Percentiles rank a stretch among this genome's conserved stretches.
phyloP scores from a whole-genome alignment of 345 rosid genomes.

The Pistacia vera region DNA sequence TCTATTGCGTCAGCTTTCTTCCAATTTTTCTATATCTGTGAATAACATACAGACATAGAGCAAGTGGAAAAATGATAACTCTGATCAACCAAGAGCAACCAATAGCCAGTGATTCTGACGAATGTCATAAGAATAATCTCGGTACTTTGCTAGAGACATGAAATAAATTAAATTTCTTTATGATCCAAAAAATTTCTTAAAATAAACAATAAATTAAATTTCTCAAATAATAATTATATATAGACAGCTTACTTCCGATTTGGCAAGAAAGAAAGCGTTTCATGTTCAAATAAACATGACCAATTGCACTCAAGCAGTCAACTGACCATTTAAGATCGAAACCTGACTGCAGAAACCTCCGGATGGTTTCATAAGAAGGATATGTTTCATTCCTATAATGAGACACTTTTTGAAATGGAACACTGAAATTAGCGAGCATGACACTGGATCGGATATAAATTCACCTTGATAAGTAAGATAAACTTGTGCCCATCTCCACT shows the following conservation, averaged over 20 bases:
- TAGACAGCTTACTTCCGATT: too few relatives aligned
- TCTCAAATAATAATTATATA: too few relatives aligned
- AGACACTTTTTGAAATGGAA: slow-evolving; percentile 13
- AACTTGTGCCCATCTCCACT: slow-evolving; percentile 23
- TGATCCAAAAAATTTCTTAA: too few relatives aligned
- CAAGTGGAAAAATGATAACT: too few relatives aligned
- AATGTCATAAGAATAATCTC: too few relatives aligned
- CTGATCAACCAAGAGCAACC: too few relatives aligned
- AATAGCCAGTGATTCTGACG: too few relatives aligned
- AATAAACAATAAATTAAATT: too few relatives aligned
- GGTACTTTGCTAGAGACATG: too few relatives aligned
- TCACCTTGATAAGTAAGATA: slow-evolving; percentile 26
- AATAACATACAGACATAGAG: background rate
- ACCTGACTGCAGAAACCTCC: slow-evolving; percentile 32
- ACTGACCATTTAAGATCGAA: slow-evolving; percentile 38
- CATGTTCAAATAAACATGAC: too few relatives aligned
- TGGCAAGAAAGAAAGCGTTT: too few relatives aligned
- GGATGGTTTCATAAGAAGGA: slow-evolving; percentile 31
- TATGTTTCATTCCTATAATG: slow-evolving; percentile 19
- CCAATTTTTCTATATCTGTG: background rate
- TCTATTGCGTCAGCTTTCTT: background rate
- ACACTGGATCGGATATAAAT: slow-evolving; percentile 18
- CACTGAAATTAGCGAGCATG: slow-evolving; percentile 31
- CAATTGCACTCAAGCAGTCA: slow-evolving; percentile 8
- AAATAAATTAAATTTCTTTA: too few relatives aligned